Conservation (phyloP, 2,329 filamentous ascomycete genomes). For the Zymoseptoria ardabiliae region DNA sequence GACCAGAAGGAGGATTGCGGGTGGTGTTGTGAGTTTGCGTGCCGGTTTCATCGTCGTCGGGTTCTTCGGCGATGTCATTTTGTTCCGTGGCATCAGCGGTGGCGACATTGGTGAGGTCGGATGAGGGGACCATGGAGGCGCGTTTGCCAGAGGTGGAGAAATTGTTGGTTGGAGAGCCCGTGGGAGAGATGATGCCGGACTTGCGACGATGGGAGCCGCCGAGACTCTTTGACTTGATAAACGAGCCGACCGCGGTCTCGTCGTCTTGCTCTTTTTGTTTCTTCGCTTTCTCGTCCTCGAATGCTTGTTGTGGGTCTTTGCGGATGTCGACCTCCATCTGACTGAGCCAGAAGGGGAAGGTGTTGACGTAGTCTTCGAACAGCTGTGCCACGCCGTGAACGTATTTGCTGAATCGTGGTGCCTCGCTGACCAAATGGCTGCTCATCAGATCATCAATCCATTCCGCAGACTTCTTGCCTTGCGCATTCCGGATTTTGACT, state of each 20-base stretch:
- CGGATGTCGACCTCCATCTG: slow-evolving; percentile 90
- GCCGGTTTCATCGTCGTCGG: slow-evolving; percentile 45
- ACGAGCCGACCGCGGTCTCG: slow-evolving; percentile 80
- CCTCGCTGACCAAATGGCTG: slow-evolving; percentile 84
- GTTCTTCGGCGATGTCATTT: slow-evolving; percentile 36
- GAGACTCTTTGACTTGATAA: slow-evolving; percentile 52
- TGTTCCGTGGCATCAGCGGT: slow-evolving; percentile 21
- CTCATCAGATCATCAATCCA: slow-evolving; percentile 91
- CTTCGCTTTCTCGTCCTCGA: slow-evolving; percentile 82
- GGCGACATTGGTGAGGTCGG: slow-evolving; percentile 6
- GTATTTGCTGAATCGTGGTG: slow-evolving; percentile 92
- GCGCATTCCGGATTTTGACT: slow-evolving; percentile 64
- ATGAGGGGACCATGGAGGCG: neutral
- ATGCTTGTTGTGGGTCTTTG: slow-evolving; percentile 82
- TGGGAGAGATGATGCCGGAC: slow-evolving; percentile 60
- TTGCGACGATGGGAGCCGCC: slow-evolving; percentile 33
- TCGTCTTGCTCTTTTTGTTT: slow-evolving; percentile 76
- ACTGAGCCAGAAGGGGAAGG: slow-evolving; percentile 89
- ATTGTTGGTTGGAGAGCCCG: slow-evolving; percentile 52
- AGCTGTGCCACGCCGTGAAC: slow-evolving; percentile 85
- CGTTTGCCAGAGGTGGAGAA: slow-evolving; percentile 42
- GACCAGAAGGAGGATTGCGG: slow-evolving; percentile 37
- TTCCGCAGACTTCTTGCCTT: slow-evolving; percentile 58
- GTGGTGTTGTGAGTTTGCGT: slow-evolving; percentile 21
- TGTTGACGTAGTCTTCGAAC: slow-evolving; percentile 93